Base-by-base conservation (phyloP, 1,139 yeast species). In the Debaryomyces nepalensis region DNA sequence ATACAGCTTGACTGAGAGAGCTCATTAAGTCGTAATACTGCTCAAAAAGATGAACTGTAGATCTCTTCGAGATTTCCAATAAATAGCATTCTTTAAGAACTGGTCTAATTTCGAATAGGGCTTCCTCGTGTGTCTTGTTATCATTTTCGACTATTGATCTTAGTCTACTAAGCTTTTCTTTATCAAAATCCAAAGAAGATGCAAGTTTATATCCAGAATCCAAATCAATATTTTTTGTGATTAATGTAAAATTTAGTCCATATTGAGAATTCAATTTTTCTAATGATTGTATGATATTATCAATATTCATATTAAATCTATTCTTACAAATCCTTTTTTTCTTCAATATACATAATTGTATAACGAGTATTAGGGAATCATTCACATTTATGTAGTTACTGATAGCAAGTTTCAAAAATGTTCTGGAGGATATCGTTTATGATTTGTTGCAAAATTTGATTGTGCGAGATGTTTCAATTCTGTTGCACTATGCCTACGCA, bases 1-100 rank as follows among this genome's bases (percentile, higher is more conserved):
- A 86, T 1, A 76, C 69, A 1, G 69, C 54, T 54, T 85, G 93
- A 11, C 59, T 52, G 19, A 59, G 40, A 2, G 52, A 44, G 15
- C 43, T 45, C 33, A 63, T 58, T 16, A 60, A 46, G 11, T 45
- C 39, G 8, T 44, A 38, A 33, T 58, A 60, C 14, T 59, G 65
- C 6, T 39, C 42, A 15, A 33, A 41, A 19, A 54, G 35, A 3
- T 40, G 42, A 9, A 33, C 29, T 5, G 43, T 43, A 1, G 45
- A 33, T 27, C 38, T 19, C 29, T 43, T 36, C 4, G 47, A 39
- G 4, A 46, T 21, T 18, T 16, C 37, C 9, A 46, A 27, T 19
- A 18, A 33, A 11, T 39, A 37, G 18, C 38, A 36, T 7, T 42
- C 22, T 16, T 43, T 48, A 23, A 53, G 40, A 4, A 51, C 50